phyloP scores from a whole-genome alignment of 495 filamentous ascomycete genomes.

The Xylaria nigripes region DNA sequence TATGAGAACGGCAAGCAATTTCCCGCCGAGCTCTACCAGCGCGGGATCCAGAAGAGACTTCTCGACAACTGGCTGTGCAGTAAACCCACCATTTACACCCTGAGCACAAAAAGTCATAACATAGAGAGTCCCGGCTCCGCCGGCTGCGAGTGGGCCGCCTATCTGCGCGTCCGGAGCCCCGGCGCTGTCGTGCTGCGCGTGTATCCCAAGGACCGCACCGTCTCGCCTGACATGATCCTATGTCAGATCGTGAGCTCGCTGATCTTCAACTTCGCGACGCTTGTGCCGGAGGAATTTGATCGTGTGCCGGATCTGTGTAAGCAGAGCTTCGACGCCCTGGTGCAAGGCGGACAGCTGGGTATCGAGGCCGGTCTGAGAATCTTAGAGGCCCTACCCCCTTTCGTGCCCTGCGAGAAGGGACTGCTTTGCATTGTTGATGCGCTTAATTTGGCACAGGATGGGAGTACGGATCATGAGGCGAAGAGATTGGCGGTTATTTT shows the following conservation, averaged over 20 bases:
- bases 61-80: slow-evolving; percentile 1
- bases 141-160: slow-evolving; percentile 15
- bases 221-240: slow-evolving; percentile 2
- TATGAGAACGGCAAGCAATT: slow-evolving; percentile 9
- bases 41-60: background rate
- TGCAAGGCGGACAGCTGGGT: slow-evolving; percentile 4
- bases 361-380: slow-evolving; percentile 11
- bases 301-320: slow-evolving; percentile 23
- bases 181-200: slow-evolving; percentile 9
- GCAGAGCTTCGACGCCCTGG: slow-evolving; percentile 6
- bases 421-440: slow-evolving; percentile 14
- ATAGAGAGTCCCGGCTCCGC: background rate
- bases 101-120: background rate
- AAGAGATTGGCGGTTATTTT: background rate
- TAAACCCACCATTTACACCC: slow-evolving; percentile 2
- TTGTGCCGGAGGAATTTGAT: slow-evolving; percentile 19
- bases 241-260: slow-evolving; percentile 16
- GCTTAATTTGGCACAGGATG: slow-evolving; percentile 7
- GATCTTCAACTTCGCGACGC: slow-evolving; percentile 8
- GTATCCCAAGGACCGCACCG: slow-evolving; percentile 10
- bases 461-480: background rate
- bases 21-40: slow-evolving; percentile 7
- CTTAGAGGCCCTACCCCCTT: slow-evolving; percentile 8
- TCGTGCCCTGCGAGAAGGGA: background rate
- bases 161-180: slow-evolving; percentile 3